Evolutionary conservation across 306 rosid species (phyloP).

Genomic region (Trifolium repens): DNA sequence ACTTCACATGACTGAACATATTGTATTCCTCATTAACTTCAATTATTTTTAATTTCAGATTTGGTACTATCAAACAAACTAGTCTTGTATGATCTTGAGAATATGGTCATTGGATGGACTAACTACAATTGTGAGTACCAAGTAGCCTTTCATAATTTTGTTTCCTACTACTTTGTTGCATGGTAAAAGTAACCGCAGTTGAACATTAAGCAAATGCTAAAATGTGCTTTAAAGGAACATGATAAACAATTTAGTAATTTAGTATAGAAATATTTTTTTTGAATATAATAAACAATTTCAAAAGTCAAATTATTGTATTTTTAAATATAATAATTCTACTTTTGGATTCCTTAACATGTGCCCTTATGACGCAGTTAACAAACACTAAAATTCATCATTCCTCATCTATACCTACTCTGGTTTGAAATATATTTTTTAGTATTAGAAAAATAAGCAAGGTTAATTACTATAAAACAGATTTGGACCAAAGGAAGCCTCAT

Average conservation of each 20-base stretch:
- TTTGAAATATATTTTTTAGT: not conserved
- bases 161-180: conserved; percentile 22
- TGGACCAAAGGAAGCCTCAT: conserved; percentile 7
- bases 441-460: conserved; percentile 14
- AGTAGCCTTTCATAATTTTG: conserved; percentile 28
- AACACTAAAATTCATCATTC: not conserved
- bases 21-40: not conserved
- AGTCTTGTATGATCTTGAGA: conserved; percentile 72
- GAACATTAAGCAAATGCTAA: too few species aligned
- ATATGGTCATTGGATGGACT: conserved; percentile 74
- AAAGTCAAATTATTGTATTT: too few species aligned
- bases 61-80: conserved; percentile 79
- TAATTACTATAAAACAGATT: conserved; percentile 1
- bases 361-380: too few species aligned
- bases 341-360: too few species aligned
- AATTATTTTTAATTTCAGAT: conserved; percentile 61
- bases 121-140: conserved; percentile 77
- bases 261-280: too few species aligned
- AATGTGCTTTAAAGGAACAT: too few species aligned
- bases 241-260: too few species aligned
- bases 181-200: conserved; percentile 12
- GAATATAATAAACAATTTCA: too few species aligned
- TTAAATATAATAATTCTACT: too few species aligned
- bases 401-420: not conserved
- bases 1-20: not conserved